Evolutionary conservation across 31 red algal species (phyloP).

Genomic region (Pterothamnion heteromorphum): DNA sequence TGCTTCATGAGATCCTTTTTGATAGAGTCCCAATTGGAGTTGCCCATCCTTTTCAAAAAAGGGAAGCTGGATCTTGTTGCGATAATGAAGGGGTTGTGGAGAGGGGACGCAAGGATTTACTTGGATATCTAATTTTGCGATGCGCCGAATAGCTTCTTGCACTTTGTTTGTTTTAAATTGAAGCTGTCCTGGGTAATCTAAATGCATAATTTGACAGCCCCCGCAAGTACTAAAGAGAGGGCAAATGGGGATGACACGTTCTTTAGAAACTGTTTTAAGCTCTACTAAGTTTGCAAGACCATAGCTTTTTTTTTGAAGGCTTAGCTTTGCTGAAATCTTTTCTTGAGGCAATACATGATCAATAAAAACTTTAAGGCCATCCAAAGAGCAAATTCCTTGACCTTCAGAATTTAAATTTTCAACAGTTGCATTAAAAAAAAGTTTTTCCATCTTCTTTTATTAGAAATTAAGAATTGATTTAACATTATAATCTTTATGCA

Average conservation of each 20-base stretch:
- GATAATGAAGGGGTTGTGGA: neutral
- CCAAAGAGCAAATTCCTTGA: too few species aligned
- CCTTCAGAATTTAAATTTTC: too few species aligned
- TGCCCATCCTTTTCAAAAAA: neutral
- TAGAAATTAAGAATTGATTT: too few species aligned
- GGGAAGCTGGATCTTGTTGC: neutral
- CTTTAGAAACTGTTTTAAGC: neutral
- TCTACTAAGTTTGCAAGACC: neutral
- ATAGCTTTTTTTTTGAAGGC: neutral
- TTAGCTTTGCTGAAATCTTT: too few species aligned
- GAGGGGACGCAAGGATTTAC: neutral
- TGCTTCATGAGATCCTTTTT: neutral
- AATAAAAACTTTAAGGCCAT: too few species aligned
- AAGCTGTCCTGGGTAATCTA: slow-evolving; percentile 73
- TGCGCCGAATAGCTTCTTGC: neutral
- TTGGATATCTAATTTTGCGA: neutral
- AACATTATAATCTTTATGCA: too few species aligned
- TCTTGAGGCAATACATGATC: too few species aligned
- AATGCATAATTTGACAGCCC: slow-evolving; percentile 79
- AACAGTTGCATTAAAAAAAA: too few species aligned
- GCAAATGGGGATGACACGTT: neutral
- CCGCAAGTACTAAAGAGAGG: slow-evolving; percentile 57
- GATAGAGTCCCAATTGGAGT: neutral
- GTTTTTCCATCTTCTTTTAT: too few species aligned
- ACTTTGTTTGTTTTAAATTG: slow-evolving; percentile 66